Conservation (phyloP, 2,329 filamentous ascomycete species). For the Teratosphaeria gauchensis region DNA sequence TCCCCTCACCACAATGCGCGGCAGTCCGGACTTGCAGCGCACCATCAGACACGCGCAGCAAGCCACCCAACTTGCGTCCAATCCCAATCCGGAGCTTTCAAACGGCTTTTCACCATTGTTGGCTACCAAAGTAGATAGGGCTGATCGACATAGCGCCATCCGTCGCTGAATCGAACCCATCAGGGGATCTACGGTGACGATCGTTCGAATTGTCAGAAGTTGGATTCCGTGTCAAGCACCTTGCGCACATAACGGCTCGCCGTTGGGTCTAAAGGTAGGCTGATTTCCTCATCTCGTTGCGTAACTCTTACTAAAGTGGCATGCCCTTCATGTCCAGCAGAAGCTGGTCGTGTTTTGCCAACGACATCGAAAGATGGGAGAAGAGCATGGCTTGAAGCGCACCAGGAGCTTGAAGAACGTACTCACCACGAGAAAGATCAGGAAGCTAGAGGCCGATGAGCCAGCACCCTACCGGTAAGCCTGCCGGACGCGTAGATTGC, state of each 20-base stretch:
- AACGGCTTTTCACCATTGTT: not conserved
- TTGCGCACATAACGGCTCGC: not conserved
- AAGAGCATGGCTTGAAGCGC: constrained; percentile 1
- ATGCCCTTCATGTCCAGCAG: not conserved
- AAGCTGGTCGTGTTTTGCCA: not conserved
- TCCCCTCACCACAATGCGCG: not conserved
- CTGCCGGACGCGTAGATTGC: not conserved
- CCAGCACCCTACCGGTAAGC: constrained; percentile 12
- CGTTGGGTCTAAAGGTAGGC: not conserved
- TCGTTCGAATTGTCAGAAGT: not conserved
- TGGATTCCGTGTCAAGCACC: not conserved
- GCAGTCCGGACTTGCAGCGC: not conserved
- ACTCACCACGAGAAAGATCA: not conserved
- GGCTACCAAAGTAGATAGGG: not conserved
- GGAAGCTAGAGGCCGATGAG: constrained; percentile 8
- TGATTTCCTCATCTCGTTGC: not conserved
- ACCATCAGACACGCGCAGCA: not conserved
- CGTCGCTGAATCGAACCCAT: not conserved
- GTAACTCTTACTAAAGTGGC: not conserved
- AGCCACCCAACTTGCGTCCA: not conserved
- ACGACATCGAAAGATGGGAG: not conserved
- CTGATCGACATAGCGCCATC: not conserved
- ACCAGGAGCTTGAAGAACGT: constrained; percentile 6
- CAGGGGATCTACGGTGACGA: not conserved
- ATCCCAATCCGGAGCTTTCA: not conserved